Evolutionary conservation across 768 basidiomycete species (phyloP).

Genomic region (Leucocoprinus birnbaumii): DNA sequence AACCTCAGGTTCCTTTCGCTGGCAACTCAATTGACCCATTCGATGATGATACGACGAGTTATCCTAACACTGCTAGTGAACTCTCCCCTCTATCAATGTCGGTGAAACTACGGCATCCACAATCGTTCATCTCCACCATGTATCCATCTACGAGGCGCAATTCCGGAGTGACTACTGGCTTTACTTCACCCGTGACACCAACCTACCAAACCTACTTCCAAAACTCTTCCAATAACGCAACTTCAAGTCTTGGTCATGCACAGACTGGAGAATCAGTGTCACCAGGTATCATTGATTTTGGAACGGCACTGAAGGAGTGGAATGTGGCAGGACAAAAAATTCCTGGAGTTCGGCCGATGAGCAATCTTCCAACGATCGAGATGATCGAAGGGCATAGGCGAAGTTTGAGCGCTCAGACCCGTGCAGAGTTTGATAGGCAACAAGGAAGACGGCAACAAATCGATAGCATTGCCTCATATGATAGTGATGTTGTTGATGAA

Average conservation of each 20-base stretch:
- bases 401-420: constrained; percentile 4
- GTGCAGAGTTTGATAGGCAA: not conserved
- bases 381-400: constrained; percentile 3
- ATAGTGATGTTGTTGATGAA: not conserved
- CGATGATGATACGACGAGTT: constrained; percentile 5
- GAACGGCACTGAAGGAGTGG: constrained; percentile 15
- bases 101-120: constrained; percentile 7
- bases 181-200: not conserved
- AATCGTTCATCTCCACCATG: constrained; percentile 5
- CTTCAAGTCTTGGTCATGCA: too few species aligned
- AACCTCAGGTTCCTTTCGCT: not conserved
- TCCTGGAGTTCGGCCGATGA: not conserved
- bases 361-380: not conserved
- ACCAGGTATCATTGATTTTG: constrained; percentile 6
- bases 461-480: not conserved
- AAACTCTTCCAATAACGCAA: not conserved
- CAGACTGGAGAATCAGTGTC: not conserved
- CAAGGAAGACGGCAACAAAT: not conserved
- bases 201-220: not conserved
- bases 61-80: not conserved
- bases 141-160: not conserved
- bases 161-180: not conserved
- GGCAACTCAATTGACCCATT: constrained; percentile 1
- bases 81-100: constrained; percentile 10
- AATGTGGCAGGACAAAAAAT: constrained; percentile 1